Evolutionary conservation across 441 rosid species (phyloP).

Genomic region (Populus hybrid): DNA sequence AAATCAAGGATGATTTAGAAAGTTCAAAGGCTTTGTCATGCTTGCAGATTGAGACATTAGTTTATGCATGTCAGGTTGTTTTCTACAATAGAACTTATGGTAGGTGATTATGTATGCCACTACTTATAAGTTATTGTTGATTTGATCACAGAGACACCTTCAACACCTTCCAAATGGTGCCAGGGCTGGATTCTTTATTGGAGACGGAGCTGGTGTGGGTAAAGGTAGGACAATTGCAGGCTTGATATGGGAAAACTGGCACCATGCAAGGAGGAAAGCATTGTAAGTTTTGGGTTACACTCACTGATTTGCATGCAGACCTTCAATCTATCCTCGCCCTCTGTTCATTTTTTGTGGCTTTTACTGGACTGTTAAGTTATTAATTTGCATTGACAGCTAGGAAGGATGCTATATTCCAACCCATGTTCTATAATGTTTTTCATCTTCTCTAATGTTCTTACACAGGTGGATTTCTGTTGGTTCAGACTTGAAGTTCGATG

Average conservation of each 20-base stretch:
- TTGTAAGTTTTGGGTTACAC: constrained; percentile 54
- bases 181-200: constrained; percentile 96
- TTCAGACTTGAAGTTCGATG: constrained; percentile 94
- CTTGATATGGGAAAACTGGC: constrained; percentile 97
- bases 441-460: constrained; percentile 30
- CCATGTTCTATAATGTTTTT: constrained; percentile 19
- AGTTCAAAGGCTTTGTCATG: constrained; percentile 75
- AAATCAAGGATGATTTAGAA: constrained; percentile 76
- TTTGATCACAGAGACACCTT: constrained; percentile 75
- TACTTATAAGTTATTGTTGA: constrained; percentile 26
- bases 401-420: constrained; percentile 9
- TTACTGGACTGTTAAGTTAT: not conserved
- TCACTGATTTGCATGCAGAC: constrained; percentile 3
- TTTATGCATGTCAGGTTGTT: constrained; percentile 94
- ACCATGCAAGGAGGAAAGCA: constrained; percentile 72
- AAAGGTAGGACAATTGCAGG: constrained; percentile 99
- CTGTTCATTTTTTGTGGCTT: not conserved
- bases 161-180: constrained; percentile 83
- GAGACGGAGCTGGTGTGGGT: constrained; percentile 99
- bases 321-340: not conserved
- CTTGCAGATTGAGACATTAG: constrained; percentile 99
- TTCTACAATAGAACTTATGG: constrained; percentile 24
- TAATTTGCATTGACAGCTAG: constrained; percentile 12
- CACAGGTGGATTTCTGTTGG: constrained; percentile 98
- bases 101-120: constrained; percentile 15